These are phyloP conservation scores for Ogataea salicorniae DNA, from an alignment of 805 yeast genomes.

Conservation along the genomic window DNA sequence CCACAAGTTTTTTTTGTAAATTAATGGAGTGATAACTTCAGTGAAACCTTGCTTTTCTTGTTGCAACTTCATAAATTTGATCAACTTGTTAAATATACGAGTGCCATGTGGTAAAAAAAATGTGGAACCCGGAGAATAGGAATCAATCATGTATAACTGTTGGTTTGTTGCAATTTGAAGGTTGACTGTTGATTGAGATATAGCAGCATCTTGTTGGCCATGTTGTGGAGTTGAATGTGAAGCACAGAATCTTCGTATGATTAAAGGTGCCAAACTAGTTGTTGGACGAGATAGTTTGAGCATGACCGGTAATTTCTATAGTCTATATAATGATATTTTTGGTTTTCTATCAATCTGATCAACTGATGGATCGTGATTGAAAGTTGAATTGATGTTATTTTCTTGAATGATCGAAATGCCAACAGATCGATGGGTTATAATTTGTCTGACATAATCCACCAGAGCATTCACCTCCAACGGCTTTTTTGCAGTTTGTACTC, in stretches of 20 bases:
- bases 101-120: constrained; percentile 94
- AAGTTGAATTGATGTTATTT: no score
- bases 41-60: constrained; percentile 77
- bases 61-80: constrained; percentile 80
- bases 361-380: no score
- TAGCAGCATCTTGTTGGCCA: constrained; percentile 7
- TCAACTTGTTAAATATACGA: constrained; percentile 70
- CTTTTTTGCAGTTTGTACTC: no score
- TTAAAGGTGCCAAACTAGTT: no score
- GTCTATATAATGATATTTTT: no score
- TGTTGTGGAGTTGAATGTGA: neutral
- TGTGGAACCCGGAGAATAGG: constrained; percentile 83
- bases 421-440: no score
- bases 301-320: no score
- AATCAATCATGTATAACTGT: constrained; percentile 71
- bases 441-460: no score
- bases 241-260: constrained; percentile 7
- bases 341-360: no score
- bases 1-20: constrained; percentile 81
- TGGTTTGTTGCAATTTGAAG: constrained; percentile 56
- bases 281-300: no score
- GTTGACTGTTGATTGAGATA: constrained; percentile 31
- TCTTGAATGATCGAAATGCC: no score
- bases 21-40: constrained; percentile 89
- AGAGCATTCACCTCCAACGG: no score